These are phyloP conservation scores for Pleurostoma richardsiae DNA, from an alignment of 2,329 filamentous ascomycete genomes.

Conservation along the genomic window DNA sequence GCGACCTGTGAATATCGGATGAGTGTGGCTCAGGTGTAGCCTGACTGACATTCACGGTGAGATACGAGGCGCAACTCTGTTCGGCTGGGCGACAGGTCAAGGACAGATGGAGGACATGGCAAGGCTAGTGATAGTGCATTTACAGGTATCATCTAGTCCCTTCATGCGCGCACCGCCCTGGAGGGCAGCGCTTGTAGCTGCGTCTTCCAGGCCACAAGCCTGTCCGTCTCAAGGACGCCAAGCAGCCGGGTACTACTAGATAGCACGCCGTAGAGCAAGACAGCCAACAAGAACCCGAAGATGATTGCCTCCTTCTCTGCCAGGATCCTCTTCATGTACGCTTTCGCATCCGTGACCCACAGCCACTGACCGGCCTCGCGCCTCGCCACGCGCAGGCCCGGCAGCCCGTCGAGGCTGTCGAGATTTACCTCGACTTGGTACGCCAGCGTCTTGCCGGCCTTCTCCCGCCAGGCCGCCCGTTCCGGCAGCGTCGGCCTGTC, in stretches of 20 bases:
- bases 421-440: conserved; percentile 55
- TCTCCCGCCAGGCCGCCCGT: conserved; percentile 42
- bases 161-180: no score
- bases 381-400: conserved; percentile 49
- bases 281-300: not conserved
- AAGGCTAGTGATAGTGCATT: no score
- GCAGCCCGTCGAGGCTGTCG: conserved; percentile 52
- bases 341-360: conserved; percentile 31
- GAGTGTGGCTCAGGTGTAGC: no score
- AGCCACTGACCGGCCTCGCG: conserved; percentile 41
- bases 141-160: no score
- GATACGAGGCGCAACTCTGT: no score
- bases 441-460: conserved; percentile 41
- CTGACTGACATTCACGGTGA: no score
- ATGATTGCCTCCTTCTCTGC: not conserved
- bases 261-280: not conserved
- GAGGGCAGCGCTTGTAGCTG: no score
- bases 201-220: no score
- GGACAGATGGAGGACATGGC: no score
- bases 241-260: not conserved
- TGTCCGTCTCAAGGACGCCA: not conserved
- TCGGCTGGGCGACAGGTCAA: no score
- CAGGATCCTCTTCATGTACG: not conserved
- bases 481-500: conserved; percentile 51
- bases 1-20: no score